Evolutionary conservation across 2,329 filamentous ascomycete species (phyloP).

Genomic region (Orbilia javanica): DNA sequence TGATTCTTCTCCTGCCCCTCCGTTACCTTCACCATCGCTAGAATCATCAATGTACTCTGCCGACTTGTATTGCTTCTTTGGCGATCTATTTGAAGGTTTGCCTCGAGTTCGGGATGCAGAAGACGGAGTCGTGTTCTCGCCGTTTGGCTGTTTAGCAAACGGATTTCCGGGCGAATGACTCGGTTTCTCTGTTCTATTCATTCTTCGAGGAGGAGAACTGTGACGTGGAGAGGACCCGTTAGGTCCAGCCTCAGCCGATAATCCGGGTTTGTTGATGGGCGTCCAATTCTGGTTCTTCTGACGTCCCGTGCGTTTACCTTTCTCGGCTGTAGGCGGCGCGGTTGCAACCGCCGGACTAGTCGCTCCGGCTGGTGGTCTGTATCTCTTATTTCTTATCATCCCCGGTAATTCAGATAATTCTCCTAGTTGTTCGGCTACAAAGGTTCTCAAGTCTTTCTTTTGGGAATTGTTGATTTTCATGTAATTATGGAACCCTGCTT

Average conservation of each 20-base stretch:
- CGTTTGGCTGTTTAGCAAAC: background rate
- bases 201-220: background rate
- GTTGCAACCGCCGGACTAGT: background rate
- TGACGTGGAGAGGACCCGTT: background rate
- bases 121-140: background rate
- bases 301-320: background rate
- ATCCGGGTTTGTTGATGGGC: background rate
- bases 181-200: conserved; percentile 5
- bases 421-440: conserved; percentile 20
- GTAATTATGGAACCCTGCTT: conserved; percentile 40
- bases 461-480: conserved; percentile 32
- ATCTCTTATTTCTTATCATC: conserved; percentile 30
- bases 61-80: background rate
- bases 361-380: conserved; percentile 3
- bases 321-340: background rate
- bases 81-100: conserved; percentile 4
- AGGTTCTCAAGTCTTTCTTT: conserved; percentile 39
- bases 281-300: background rate
- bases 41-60: background rate
- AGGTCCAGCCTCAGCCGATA: background rate
- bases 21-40: background rate
- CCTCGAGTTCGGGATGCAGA: background rate
- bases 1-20: background rate
- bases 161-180: conserved; percentile 38
- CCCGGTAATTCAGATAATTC: conserved; percentile 32